Evolutionary conservation across 2,329 filamentous ascomycete genomes (phyloP), one percentile per base, ranked within the genome.

Genomic region (Pseudogymnoascus sp.): DNA sequence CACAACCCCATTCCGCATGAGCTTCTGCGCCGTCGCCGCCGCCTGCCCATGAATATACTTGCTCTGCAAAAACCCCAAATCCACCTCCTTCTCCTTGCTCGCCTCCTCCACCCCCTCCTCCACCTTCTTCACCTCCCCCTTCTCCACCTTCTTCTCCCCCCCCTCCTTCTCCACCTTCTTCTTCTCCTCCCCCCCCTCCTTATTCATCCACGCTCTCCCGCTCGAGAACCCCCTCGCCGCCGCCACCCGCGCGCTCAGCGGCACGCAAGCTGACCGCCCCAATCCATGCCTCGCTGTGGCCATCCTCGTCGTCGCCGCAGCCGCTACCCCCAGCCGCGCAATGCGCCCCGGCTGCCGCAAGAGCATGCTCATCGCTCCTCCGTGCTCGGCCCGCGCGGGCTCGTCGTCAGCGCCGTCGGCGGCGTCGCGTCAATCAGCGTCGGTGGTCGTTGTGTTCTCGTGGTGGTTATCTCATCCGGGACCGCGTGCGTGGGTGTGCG

Each of bases 31-130:
- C 8, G 5, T 31, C 13, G 4, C 26, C 8, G 15, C 23, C 47
- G 8, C 47, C 15, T 28, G 3, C 44, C 44, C 44, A 53, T 13
- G 23, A 3, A 6, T 2, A 28, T 10, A 6, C 7, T 4, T n/a
- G 21, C 44, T 23, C 15, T 53, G 23, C 8, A 53, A 23, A 10
- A 17, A 9, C 2, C 23, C 23, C 44, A 53, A 68, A 61, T 70
- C 67, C 21, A 61, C 69, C 68, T 31, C 44, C 9, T 53, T 53
- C 44, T 53, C 23, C 1, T 23, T 4, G 3, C 1, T 7, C 15
- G 44, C 3, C 23, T 10, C 15, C 13, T 21, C 66, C 60, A 63
- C 74, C 68, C 10, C 63, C 57, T n/a, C 42, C 69, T 53, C 50
- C 33, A 31, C 50, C 33, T 31, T 36, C 50, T 36, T 15, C 9